phyloP scores from a whole-genome alignment of 2,329 filamentous ascomycete species.

The Paracoccidioides brasiliensis region DNA sequence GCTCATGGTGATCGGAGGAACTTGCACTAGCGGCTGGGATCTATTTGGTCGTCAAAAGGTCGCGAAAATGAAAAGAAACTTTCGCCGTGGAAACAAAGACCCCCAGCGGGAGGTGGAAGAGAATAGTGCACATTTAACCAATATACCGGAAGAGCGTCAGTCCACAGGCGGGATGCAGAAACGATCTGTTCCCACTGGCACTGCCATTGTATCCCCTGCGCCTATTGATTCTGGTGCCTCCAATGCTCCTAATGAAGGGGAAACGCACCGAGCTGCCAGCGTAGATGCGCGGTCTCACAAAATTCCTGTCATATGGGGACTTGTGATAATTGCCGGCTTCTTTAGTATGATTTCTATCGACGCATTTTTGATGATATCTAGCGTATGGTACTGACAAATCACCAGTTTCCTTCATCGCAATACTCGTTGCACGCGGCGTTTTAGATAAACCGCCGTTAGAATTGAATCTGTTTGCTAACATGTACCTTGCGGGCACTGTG shows the following conservation, averaged over 20 bases:
- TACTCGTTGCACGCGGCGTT: slow-evolving; percentile 40
- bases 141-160: slow-evolving; percentile 6
- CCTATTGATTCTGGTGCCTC: neutral
- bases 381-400: neutral
- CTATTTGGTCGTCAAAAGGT: slow-evolving; percentile 37
- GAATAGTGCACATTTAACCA: slow-evolving; percentile 1
- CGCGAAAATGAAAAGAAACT: slow-evolving; percentile 18
- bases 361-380: neutral
- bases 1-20: slow-evolving; percentile 45
- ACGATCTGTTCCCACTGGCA: slow-evolving; percentile 9
- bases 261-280: neutral
- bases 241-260: neutral
- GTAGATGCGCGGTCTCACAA: slow-evolving; percentile 9
- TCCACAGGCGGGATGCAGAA: slow-evolving; percentile 4
- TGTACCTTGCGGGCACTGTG: slow-evolving; percentile 60
- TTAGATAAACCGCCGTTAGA: slow-evolving; percentile 32
- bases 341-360: slow-evolving; percentile 26
- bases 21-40: slow-evolving; percentile 44
- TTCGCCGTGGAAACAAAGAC: slow-evolving; percentile 11
- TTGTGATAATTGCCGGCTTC: slow-evolving; percentile 33
- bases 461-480: slow-evolving; percentile 54
- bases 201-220: neutral
- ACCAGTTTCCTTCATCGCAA: slow-evolving; percentile 39
- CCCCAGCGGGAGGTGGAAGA: slow-evolving; percentile 10
- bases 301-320: slow-evolving; percentile 10